Percentiles rank a stretch among this genome's conserved stretches.
Conservation (phyloP, 441 rosid species). For the Hypseocharis bilobata region DNA sequence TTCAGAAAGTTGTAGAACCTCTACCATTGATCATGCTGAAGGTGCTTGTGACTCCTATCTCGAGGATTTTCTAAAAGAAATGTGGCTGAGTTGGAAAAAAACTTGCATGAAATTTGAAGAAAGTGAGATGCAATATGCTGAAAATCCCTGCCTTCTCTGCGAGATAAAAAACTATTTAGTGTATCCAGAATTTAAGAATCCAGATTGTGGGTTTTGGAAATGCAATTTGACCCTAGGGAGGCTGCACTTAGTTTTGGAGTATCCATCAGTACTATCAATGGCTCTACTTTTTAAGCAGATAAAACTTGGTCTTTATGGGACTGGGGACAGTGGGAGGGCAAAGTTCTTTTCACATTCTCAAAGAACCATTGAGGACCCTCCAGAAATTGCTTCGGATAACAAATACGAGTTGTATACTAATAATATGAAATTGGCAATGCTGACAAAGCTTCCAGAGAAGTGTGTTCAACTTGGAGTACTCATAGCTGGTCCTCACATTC, state of each 20-base stretch:
- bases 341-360: conserved; percentile 28
- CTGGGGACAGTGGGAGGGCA: conserved; percentile 25
- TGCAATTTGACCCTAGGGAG: conserved; percentile 59
- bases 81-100: conserved; percentile 60
- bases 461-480: conserved; percentile 57
- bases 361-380: conserved; percentile 27
- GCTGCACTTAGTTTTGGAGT: conserved; percentile 45
- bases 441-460: conserved; percentile 54
- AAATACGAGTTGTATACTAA: conserved; percentile 32
- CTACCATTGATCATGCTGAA: conserved; percentile 29
- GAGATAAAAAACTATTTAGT: conserved; percentile 50
- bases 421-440: conserved; percentile 37
- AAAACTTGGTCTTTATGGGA: conserved; percentile 34
- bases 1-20: conserved; percentile 29
- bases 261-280: conserved; percentile 46
- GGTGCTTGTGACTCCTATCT: conserved; percentile 31
- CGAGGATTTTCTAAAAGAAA: conserved; percentile 42
- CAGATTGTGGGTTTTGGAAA: conserved; percentile 48
- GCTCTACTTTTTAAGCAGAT: conserved; percentile 53
- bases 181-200: conserved; percentile 34
- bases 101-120: conserved; percentile 38
- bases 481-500: conserved; percentile 61
- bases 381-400: conserved; percentile 30
- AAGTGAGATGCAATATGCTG: conserved; percentile 36
- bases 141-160: conserved; percentile 56